phyloP scores from a whole-genome alignment of 169 alveolate species.

The Neospora caninum region DNA sequence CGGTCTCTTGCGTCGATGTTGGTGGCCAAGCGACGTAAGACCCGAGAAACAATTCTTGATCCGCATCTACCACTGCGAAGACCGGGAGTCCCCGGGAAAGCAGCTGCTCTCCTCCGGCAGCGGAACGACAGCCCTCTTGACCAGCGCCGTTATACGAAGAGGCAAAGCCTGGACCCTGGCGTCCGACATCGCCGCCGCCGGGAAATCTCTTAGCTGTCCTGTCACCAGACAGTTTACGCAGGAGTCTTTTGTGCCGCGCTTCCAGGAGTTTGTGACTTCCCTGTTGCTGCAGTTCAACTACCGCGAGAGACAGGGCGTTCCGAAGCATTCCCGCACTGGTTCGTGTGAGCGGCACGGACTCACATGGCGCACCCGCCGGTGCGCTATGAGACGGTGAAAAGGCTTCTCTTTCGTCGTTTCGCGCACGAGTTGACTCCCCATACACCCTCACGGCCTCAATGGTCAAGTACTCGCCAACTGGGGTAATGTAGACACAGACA shows the following conservation, averaged over 20 bases:
- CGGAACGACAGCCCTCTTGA: background rate
- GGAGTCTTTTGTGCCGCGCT: background rate
- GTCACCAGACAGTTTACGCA: background rate
- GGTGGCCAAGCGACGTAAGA: background rate
- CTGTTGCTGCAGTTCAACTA: constrained; percentile 3
- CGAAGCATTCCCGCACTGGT: background rate
- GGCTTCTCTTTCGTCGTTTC: background rate
- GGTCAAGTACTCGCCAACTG: constrained; percentile 29
- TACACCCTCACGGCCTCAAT: background rate
- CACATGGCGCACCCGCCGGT: background rate
- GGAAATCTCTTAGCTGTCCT: background rate
- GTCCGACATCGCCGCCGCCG: background rate
- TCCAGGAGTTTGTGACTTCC: background rate
- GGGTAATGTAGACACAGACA: background rate
- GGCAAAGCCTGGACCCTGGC: background rate
- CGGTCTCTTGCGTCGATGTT: background rate
- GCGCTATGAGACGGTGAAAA: background rate
- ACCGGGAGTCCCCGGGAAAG: background rate
- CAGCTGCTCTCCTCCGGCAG: background rate
- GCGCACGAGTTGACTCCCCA: background rate
- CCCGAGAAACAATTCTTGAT: constrained; percentile 4
- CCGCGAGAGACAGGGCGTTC: constrained; percentile 12
- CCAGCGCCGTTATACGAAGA: background rate
- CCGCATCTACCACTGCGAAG: background rate
- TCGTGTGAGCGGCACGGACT: background rate